Evolutionary conservation across 2,329 filamentous ascomycete genomes (phyloP).

Genomic region (Aspergillus puulaauensis): DNA sequence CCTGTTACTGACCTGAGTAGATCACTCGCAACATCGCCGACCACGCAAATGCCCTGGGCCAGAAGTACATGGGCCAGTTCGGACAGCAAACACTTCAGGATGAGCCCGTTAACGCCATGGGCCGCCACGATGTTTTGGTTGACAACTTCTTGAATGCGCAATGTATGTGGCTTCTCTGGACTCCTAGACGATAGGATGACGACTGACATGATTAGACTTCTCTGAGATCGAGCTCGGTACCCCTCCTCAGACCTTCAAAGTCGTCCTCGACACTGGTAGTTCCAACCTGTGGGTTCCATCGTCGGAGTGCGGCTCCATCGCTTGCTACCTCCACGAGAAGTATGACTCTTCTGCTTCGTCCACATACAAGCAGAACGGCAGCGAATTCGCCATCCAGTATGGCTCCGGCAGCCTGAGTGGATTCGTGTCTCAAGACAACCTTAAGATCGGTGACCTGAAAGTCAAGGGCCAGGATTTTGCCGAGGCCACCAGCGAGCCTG

Average conservation of each 20-base stretch:
- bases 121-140: slow-evolving; percentile 78
- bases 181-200: neutral
- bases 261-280: slow-evolving; percentile 96
- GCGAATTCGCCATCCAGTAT: slow-evolving; percentile 88
- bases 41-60: slow-evolving; percentile 78
- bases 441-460: slow-evolving; percentile 84
- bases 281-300: slow-evolving; percentile 99
- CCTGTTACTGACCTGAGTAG: slow-evolving; percentile 44
- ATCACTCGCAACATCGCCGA: slow-evolving; percentile 74
- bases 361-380: slow-evolving; percentile 91
- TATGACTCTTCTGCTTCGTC: slow-evolving; percentile 90
- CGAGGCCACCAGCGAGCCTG: slow-evolving; percentile 92
- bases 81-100: slow-evolving; percentile 79
- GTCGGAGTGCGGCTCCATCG: slow-evolving; percentile 85
- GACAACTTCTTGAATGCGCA: slow-evolving; percentile 99
- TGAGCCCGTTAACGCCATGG: slow-evolving; percentile 63
- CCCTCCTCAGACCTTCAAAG: slow-evolving; percentile 94
- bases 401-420: slow-evolving; percentile 92
- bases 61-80: slow-evolving; percentile 89
- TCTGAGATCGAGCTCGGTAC: slow-evolving; percentile 92
- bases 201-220: slow-evolving; percentile 66
- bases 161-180: slow-evolving; percentile 60
- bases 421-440: slow-evolving; percentile 84
- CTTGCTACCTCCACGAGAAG: slow-evolving; percentile 95
- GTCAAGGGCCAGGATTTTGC: slow-evolving; percentile 92